Base-by-base conservation (phyloP, 139 green algal species). In the Marvania coccoides region DNA sequence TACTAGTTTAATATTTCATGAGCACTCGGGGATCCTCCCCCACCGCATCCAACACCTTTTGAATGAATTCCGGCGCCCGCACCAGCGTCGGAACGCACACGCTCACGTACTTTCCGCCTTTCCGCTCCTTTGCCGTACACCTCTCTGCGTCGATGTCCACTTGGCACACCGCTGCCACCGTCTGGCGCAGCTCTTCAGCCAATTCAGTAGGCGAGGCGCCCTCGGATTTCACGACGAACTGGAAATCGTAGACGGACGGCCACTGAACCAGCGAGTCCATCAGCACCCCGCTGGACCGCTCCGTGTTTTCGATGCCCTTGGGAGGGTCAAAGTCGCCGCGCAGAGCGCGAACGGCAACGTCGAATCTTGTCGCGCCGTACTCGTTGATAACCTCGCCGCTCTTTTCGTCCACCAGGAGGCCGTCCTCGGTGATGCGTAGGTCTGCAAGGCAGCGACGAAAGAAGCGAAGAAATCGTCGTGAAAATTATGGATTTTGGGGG, bases 291-390 rank as follows among this genome's bases (percentile, higher is more conserved):
- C 48, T 9, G 1, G 38, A 55, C 2, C 76, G 71, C 61, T 89
- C 76, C 1, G 71, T 83, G 62, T 88, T 83, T 24, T 59, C 15
- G 13, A 53, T 34, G 35, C 14, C 35, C 10, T 31, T n/a, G 0
- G 75, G 69, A 2, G 78, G 76, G 54, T 85, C 77, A 54, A 87
- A 84, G 64, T 84, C 74, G 3, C 84, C 84, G 0, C 81, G 71
- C 30, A 90, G 61, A 86, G 54, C 57, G 31, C 67, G 47, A 2
- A 80, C 69, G 6, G 60, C 58, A 15, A 79, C 54, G n/a, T 81
- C 70, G 35, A 83, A 87, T 1, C 83, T 65, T 0, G 82, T 89
- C n/a, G 84, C 84, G 8, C 83, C 84, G 55, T 82, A 82, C 19
- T 85, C 75, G 38, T 90, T 90, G 40, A 88, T 74, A 2, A 82